phyloP scores from a whole-genome alignment of 2,329 filamentous ascomycete species.

The Byssochlamys sp. region DNA sequence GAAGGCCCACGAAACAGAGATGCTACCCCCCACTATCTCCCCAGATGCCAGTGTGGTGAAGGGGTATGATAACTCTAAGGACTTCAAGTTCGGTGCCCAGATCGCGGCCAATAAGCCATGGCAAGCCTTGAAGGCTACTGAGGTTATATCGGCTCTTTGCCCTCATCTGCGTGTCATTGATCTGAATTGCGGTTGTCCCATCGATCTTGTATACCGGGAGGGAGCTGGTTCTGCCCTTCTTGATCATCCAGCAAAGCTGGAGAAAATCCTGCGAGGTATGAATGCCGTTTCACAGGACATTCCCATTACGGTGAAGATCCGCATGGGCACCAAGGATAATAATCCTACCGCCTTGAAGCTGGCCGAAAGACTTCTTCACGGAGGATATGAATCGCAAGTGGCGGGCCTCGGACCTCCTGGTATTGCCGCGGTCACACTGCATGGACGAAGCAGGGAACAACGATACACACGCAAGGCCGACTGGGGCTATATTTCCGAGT shows the following conservation, averaged over 20 bases:
- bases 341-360: constrained; percentile 71
- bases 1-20: constrained; percentile 81
- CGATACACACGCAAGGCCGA: constrained; percentile 87
- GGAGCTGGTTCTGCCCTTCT: constrained; percentile 86
- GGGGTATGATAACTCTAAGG: constrained; percentile 70
- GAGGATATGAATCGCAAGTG: constrained; percentile 61
- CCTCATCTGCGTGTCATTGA: constrained; percentile 84
- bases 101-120: constrained; percentile 88
- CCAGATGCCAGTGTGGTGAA: constrained; percentile 49
- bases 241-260: constrained; percentile 77
- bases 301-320: constrained; percentile 88
- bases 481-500: constrained; percentile 89
- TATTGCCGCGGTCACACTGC: constrained; percentile 88
- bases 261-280: constrained; percentile 94
- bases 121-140: constrained; percentile 78
- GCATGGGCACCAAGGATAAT: constrained; percentile 76
- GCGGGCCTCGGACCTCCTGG: constrained; percentile 63
- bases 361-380: constrained; percentile 73
- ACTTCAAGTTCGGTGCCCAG: constrained; percentile 83
- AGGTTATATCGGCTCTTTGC: constrained; percentile 65
- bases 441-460: constrained; percentile 87
- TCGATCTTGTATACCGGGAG: constrained; percentile 80
- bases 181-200: constrained; percentile 92
- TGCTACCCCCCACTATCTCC: constrained; percentile 59
- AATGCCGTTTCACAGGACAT: constrained; percentile 82